Evolutionary conservation across 352 stramenopile species (phyloP).

Genomic region (Phytophthora sp.): DNA sequence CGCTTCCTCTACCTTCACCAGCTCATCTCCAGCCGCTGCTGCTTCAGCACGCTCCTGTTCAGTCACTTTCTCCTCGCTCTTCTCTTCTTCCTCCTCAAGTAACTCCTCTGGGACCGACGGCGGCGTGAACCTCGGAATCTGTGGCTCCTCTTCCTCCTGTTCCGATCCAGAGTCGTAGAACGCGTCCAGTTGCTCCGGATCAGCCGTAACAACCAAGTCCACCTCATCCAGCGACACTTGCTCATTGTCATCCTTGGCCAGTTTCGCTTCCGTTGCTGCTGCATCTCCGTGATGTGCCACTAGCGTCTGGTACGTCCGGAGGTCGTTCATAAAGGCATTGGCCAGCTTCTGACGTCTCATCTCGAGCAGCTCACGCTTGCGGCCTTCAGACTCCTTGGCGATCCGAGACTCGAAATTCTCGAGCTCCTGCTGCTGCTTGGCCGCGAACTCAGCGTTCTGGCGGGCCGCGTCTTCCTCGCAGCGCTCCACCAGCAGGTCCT

Average conservation of each 20-base stretch:
- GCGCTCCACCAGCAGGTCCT: conserved; percentile 68
- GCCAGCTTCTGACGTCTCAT: conserved; percentile 59
- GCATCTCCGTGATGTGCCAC: conserved; percentile 58
- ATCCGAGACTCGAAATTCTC: conserved; percentile 74
- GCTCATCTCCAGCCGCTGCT: not conserved
- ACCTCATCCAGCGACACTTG: conserved; percentile 73
- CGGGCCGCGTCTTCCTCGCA: conserved; percentile 76
- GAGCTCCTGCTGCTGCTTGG: conserved; percentile 72
- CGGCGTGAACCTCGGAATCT: conserved; percentile 20
- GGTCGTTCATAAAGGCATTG: conserved; percentile 74
- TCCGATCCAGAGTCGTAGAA: conserved; percentile 79
- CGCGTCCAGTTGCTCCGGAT: conserved; percentile 63
- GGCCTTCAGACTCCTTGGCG: conserved; percentile 66
- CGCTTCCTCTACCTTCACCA: conserved; percentile 4
- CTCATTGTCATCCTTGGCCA: conserved; percentile 10
- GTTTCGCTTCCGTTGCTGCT: conserved; percentile 12
- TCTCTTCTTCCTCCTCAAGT: conserved; percentile 47
- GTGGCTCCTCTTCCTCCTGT: conserved; percentile 29
- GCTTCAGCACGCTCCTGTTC: conserved; percentile 16
- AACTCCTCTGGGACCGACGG: conserved; percentile 16
- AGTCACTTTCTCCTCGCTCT: conserved; percentile 43
- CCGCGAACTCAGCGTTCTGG: conserved; percentile 77
- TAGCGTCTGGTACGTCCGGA: conserved; percentile 83
- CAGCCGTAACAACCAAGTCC: conserved; percentile 69
- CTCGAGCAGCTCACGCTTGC: conserved; percentile 63